Percentiles rank a stretch among this genome's conserved stretches.
These are phyloP conservation scores for Aspergillus melleus DNA, from an alignment of 2,329 filamentous ascomycete genomes.

Conservation along the genomic window DNA sequence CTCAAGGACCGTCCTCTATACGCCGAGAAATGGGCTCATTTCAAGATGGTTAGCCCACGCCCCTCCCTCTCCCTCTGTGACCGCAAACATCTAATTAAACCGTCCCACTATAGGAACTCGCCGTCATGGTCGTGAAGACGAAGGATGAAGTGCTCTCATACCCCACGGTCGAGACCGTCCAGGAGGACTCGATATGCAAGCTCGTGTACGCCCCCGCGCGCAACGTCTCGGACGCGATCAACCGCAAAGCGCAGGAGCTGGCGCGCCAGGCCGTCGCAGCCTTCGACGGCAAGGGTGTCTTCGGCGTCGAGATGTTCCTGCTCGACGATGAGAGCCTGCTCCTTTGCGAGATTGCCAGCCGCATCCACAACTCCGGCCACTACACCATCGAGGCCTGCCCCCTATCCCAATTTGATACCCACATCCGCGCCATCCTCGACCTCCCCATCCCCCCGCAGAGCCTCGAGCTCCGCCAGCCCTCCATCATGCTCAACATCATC, in stretches of 20 bases:
- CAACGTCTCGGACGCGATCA: slow-evolving; percentile 61
- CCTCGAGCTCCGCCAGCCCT: slow-evolving; percentile 47
- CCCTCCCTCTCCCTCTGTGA: background rate
- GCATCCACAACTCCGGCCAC: slow-evolving; percentile 89
- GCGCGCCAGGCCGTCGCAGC: slow-evolving; percentile 76
- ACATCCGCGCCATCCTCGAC: slow-evolving; percentile 79
- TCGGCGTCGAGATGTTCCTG: slow-evolving; percentile 95
- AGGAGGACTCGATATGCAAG: slow-evolving; percentile 94
- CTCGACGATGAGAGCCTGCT: slow-evolving; percentile 70
- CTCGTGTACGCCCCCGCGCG: slow-evolving; percentile 85
- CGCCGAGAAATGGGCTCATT: slow-evolving; percentile 85
- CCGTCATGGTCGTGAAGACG: slow-evolving; percentile 92
- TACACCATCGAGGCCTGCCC: slow-evolving; percentile 91
- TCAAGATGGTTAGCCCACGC: slow-evolving; percentile 56
- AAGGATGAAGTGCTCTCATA: slow-evolving; percentile 74
- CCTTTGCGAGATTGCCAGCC: slow-evolving; percentile 83
- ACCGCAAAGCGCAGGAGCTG: slow-evolving; percentile 68
- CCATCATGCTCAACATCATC: slow-evolving; percentile 58
- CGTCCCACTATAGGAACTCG: slow-evolving; percentile 60
- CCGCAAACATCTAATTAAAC: background rate
- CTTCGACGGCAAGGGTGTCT: slow-evolving; percentile 87
- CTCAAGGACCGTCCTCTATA: slow-evolving; percentile 73
- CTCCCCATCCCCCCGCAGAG: slow-evolving; percentile 59
- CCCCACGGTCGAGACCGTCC: slow-evolving; percentile 89
- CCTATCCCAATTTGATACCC: slow-evolving; percentile 88